Base-by-base conservation (phyloP, 1,284 basidiomycete genomes). In the Microbotryum saponariae region DNA sequence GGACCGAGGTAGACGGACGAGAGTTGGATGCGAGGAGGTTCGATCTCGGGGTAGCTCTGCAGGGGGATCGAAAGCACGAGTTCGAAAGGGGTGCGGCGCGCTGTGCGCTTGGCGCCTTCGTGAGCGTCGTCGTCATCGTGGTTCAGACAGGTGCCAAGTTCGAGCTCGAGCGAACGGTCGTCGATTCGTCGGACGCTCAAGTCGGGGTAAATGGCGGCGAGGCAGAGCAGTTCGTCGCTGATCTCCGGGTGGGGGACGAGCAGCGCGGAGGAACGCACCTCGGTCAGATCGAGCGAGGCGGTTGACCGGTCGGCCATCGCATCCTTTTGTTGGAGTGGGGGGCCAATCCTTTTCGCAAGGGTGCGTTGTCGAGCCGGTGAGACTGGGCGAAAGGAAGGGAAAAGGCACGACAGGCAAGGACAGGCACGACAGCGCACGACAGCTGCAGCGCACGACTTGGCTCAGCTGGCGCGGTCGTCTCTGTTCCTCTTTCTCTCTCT, bases 41-140 rank as follows among this genome's bases (percentile, higher is more conserved):
- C 50, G 23, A 4, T 5, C 0, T 54, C 8, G 1, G 67, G 67
- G 51, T 69, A 69, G 18, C 29, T 33, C 16, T 59, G 56, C 6
- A 10, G 25, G 2, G 67, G 65, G n/a, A 69, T 53, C 20, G 67
- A 62, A 10, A 69, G 50, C 21, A 69, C 21, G 23, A 68, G 51
- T 48, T 63, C 61, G 18, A 68, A 14, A 3, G 63, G 57, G 42
- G 37, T 14, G 37, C 12, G 9, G 14, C 37, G 9, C 37, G 37
- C 37, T 12, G n/a, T 3, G 12, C 31, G 2, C 10, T 31, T 18
- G 51, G 33, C 59, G 21, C 58, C 37, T 3, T 45, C 12, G 10
- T 65, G 45, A 0, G 51, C 12, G 4, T 20, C 23, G 31, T 52
- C 59, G 8, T 27, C 48, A 16, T 50, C 48, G 27, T 50, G 48